Evolutionary conservation across 2,329 filamentous ascomycete species (phyloP), one percentile per base, ranked within the genome.

Genomic region (Fusarium tjaetaba): DNA sequence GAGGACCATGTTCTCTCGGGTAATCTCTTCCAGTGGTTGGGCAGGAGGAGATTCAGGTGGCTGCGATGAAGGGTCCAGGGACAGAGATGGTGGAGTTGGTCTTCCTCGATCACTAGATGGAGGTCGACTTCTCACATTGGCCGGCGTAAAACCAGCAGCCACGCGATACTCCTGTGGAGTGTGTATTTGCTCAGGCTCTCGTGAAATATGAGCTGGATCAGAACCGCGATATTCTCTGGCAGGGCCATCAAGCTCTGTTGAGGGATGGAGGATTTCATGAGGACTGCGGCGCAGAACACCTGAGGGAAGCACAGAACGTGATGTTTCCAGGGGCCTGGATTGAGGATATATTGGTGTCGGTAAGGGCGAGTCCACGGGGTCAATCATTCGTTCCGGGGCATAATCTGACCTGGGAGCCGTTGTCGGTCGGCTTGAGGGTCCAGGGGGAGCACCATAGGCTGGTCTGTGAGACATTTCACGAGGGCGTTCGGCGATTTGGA

Each of bases 1-100:
- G 10, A 90, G 80, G 10, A 81, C 73, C 16, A 90, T 80, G 5
- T 77, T 85, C 1, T 83, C 82, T 38, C 80, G 81, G 13, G 82
- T 88, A 63, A 90, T 89, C 36, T 80, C 80, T 36, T 77, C 76
- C 16, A 75, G 57, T 4, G 55, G 53, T 16, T 24, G 41, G 28
- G 63, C 63, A 15, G 63, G 60, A 14, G 56, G 42, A 7, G 65
- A 61, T 34, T 74, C 72, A 4, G 71, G 74, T 4, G 74, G 74
- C 34, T 75, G 78, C 18, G 80, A 80, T 6, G 80, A 78, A 20
- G 68, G 69, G 26, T 80, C 79, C 20, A 71, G 66, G 11, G 78
- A 80, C 41, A 70, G 61, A 13, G 73, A 75, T 14, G 74, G 78
- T 18, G 80, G 79, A 4, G 80, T 81, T 55, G 72, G 78, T 26